These are phyloP conservation scores for Phyllosticta citriasiana DNA, from an alignment of 2,329 filamentous ascomycete species.

Conservation along the genomic window DNA sequence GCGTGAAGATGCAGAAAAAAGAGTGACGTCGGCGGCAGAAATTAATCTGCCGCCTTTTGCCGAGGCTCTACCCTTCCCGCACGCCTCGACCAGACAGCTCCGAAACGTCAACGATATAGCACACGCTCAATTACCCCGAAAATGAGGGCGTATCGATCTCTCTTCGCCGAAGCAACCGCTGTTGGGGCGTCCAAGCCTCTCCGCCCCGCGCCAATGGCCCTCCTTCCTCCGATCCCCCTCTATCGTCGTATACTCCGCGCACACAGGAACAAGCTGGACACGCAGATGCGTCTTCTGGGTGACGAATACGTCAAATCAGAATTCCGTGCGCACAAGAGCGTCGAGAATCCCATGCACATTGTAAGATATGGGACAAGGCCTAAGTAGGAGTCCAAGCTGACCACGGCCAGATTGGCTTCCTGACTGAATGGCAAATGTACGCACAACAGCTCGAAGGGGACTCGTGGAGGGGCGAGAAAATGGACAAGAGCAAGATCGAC, in stretches of 20 bases:
- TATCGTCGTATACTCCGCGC: conserved; percentile 81
- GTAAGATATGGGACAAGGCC: conserved; percentile 41
- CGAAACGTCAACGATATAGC: not conserved
- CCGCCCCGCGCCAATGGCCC: conserved; percentile 45
- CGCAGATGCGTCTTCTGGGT: conserved; percentile 68
- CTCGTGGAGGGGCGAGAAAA: conserved; percentile 69
- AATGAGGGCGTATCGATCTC: not conserved
- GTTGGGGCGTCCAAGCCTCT: conserved; percentile 23
- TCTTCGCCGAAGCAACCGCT: conserved; percentile 26
- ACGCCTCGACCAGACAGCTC: not conserved
- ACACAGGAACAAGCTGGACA: conserved; percentile 68
- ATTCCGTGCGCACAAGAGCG: conserved; percentile 70
- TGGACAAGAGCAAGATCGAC: conserved; percentile 73
- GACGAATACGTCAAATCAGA: conserved; percentile 91
- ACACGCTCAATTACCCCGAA: conserved; percentile 13
- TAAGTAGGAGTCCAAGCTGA: not conserved
- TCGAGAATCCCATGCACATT: conserved; percentile 88
- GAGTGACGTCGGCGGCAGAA: not conserved
- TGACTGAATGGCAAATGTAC: conserved; percentile 94
- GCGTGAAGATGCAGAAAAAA: not conserved
- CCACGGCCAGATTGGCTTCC: conserved; percentile 67
- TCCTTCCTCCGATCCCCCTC: conserved; percentile 78
- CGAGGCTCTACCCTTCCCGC: not conserved
- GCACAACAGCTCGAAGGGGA: conserved; percentile 87
- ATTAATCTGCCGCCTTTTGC: not conserved